Base-by-base conservation (phyloP, 2,329 filamentous ascomycete genomes). In the Plectosphaerella sp. region DNA sequence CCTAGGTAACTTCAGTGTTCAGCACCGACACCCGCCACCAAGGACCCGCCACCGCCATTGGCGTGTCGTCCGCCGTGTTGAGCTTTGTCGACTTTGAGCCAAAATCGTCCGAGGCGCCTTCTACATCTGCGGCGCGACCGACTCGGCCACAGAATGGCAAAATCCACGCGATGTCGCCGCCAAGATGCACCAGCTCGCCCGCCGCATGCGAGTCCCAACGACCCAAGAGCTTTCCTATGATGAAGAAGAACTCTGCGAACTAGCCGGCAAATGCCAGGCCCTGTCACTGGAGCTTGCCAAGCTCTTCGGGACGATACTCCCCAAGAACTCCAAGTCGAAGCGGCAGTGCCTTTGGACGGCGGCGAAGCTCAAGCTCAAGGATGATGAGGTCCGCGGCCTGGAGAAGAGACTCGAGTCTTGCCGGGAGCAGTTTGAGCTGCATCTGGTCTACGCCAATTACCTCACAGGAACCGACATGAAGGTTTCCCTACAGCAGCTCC, bases 51-150 rank as follows among this genome's bases (percentile, higher is more conserved):
- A 58, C 58, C 4, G 64, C 78, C n/a, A 63, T 78, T 35, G 64
- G 72, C 4, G 64, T 79, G 4, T 67, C 74, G 10, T 70, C 70
- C 5, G 64, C 66, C 41, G 63, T 78, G n/a, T 67, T 77, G 47
- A 68, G 70, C 14, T 72, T 79, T 41, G 66, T 78, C 48, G 71
- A 75, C 46, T 67, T 69, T 47, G 71, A 37, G 69, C 67, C 14
- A 74, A 77, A 48, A 70, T 69, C 48, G 64, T 75, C 14, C 64
- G 67, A 1, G 69, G 72, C 50, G 71, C 72, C 10, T 65, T 76
- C 11, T 71, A 76, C 42, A 72, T 78, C 24, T 66, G 70, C 14
- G 72, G 77, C 59, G 72, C 72, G 4, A 74, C 75, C 52, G 69
- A 74, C n/a, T 63, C 74, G 18, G 64, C 74, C 15, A 69, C 73